phyloP scores from a whole-genome alignment of 2,329 filamentous ascomycete species.

The Aspergillus caelatus region DNA sequence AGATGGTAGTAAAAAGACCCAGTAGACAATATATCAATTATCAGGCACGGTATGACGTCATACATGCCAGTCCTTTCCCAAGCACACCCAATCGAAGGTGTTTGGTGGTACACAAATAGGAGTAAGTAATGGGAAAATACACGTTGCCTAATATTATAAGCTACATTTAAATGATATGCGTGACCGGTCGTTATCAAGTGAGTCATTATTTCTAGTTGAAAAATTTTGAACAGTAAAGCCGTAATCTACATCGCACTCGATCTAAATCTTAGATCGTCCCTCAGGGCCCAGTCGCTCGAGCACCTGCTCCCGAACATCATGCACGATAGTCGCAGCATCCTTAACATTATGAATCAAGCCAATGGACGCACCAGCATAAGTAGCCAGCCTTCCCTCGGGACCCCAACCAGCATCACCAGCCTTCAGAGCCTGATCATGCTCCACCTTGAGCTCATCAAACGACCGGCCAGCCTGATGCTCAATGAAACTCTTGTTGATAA shows the following conservation, averaged over 20 bases:
- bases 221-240: neutral
- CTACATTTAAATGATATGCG: neutral
- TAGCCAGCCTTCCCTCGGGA: conserved; percentile 51
- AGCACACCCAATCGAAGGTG: neutral
- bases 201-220: neutral
- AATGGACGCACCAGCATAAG: conserved; percentile 53
- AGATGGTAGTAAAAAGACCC: no score
- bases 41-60: no score
- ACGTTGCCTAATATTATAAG: neutral
- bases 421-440: conserved; percentile 46
- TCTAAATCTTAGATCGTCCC: neutral
- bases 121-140: neutral
- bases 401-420: conserved; percentile 53
- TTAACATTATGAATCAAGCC: conserved; percentile 49
- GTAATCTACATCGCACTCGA: neutral
- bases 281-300: neutral
- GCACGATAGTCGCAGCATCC: conserved; percentile 44
- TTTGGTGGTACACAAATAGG: no score
- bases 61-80: neutral
- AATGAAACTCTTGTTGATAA: conserved; percentile 59
- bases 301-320: conserved; percentile 14
- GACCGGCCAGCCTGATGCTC: conserved; percentile 46
- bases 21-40: no score
- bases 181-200: neutral
- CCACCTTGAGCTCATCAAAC: conserved; percentile 51